phyloP scores from a whole-genome alignment of 257 asterid genomes.

The Fraxinus americana region DNA sequence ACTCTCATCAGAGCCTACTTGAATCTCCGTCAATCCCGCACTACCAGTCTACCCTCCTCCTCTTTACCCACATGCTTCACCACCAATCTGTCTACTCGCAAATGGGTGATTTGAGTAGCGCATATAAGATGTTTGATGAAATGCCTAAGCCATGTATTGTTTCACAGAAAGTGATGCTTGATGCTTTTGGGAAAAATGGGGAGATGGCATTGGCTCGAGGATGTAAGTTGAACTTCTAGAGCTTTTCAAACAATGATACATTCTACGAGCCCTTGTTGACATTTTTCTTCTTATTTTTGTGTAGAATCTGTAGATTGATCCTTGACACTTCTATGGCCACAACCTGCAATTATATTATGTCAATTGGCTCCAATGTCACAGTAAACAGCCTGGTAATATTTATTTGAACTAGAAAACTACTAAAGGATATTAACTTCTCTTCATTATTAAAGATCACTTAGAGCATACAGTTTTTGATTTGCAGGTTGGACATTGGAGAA shows the following conservation, averaged over 20 bases:
- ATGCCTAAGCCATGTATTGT: too few species aligned
- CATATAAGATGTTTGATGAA: constrained; percentile 59
- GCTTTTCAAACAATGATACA: not conserved
- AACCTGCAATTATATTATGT: constrained; percentile 72
- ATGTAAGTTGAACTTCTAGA: constrained; percentile 53
- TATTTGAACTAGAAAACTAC: not conserved
- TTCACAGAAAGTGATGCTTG: too few species aligned
- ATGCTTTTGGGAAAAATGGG: too few species aligned
- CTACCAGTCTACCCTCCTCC: constrained; percentile 47
- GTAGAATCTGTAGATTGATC: constrained; percentile 81
- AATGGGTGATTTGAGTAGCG: constrained; percentile 46
- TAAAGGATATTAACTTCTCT: not conserved
- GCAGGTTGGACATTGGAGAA: too few species aligned
- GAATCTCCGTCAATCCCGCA: constrained; percentile 44
- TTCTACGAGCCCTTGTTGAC: not conserved
- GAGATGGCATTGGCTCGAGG: constrained; percentile 94
- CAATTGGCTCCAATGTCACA: constrained; percentile 72
- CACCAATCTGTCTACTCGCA: constrained; percentile 53
- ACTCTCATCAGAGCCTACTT: constrained; percentile 70
- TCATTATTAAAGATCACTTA: too few species aligned
- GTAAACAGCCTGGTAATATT: constrained; percentile 72
- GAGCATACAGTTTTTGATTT: too few species aligned
- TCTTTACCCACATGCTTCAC: constrained; percentile 69
- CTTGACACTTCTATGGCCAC: constrained; percentile 82
- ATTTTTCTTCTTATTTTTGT: constrained; percentile 1